Evolutionary conservation across 2,329 filamentous ascomycete genomes (phyloP), one percentile per base, ranked within the genome.

Genomic region (Fusarium napiforme): DNA sequence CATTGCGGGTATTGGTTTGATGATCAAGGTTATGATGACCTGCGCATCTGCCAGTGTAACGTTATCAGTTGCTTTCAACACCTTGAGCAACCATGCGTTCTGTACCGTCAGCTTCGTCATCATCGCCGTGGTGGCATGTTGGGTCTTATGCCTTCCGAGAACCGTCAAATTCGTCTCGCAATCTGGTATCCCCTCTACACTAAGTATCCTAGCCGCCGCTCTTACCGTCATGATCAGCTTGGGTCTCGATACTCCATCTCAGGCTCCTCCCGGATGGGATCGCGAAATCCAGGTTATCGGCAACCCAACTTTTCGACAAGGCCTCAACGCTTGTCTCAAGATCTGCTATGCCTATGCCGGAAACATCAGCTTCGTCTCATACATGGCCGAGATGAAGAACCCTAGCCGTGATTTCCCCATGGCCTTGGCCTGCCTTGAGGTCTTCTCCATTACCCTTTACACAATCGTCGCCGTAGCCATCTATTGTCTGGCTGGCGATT

Each of bases 21-120:
- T 93, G 52, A 79, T 93, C 71, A 93, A 93, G 84, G 92, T 93
- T 78, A 92, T 90, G 56, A 91, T 92, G 80, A 92, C 92, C 70
- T 87, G 89, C 82, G 90, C 88, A 30, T 85, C 92, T 69, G 90
- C 92, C 75, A 91, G 89, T 75, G 84, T 92, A 52, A 88, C 89
- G 7, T 89, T 90, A 42, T 88, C 90, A 16, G 88, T 91, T 73
- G 91, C 91, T 67, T 85, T 92, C 69, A 92, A 92, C 80, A 92
- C 90, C 23, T 90, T 92, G 77, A 88, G 87, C 19, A 83, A 85
- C 59, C 87, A 90, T 76, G 83, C 84, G 6, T 78, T 90, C 8
- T 93, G 91, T 82, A 92, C 91, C 1, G 87, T 93, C 58, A 85
- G 84, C 45, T 93, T 92, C 79, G 87, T 88, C 16, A 85, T 87